Percentiles rank a stretch among this genome's conserved stretches.
Conservation (phyloP, 805 yeast genomes). For the Starmerella khaoyaiensis region DNA sequence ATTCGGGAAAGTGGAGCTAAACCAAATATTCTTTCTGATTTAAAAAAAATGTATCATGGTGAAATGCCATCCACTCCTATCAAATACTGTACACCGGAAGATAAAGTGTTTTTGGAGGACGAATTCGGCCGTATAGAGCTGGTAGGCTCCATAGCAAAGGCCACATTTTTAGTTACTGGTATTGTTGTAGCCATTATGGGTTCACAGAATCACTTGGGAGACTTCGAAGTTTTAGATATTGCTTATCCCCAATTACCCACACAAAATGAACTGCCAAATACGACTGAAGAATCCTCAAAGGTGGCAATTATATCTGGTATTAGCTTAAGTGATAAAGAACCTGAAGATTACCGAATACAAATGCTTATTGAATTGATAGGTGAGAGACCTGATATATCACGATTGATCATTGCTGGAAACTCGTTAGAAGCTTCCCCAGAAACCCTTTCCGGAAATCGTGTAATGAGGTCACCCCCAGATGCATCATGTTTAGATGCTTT, state of each 20-base stretch:
- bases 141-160: slow-evolving; percentile 35
- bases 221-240: slow-evolving; percentile 71
- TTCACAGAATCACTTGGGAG: slow-evolving; percentile 69
- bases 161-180: slow-evolving; percentile 60
- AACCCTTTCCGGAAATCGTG: slow-evolving; percentile 19
- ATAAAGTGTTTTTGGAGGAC: slow-evolving; percentile 69
- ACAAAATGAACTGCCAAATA: slow-evolving; percentile 8
- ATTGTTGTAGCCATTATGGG: slow-evolving; percentile 79
- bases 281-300: slow-evolving; percentile 20
- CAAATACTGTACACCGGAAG: slow-evolving; percentile 31
- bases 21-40: slow-evolving; percentile 74
- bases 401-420: slow-evolving; percentile 62
- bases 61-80: slow-evolving; percentile 23
- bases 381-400: slow-evolving; percentile 41
- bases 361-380: slow-evolving; percentile 53
- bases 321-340: slow-evolving; percentile 37
- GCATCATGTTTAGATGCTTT: slow-evolving; percentile 27
- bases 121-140: slow-evolving; percentile 78
- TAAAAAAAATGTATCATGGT: slow-evolving; percentile 32
- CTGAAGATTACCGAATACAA: slow-evolving; percentile 28
- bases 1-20: slow-evolving; percentile 74
- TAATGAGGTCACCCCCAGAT: slow-evolving; percentile 14
- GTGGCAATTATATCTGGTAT: slow-evolving; percentile 72
- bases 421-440: slow-evolving; percentile 33
- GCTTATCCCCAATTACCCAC: slow-evolving; percentile 40